Conservation (phyloP, 176 grass and related monocot species). For the Oryza australiensis region DNA sequence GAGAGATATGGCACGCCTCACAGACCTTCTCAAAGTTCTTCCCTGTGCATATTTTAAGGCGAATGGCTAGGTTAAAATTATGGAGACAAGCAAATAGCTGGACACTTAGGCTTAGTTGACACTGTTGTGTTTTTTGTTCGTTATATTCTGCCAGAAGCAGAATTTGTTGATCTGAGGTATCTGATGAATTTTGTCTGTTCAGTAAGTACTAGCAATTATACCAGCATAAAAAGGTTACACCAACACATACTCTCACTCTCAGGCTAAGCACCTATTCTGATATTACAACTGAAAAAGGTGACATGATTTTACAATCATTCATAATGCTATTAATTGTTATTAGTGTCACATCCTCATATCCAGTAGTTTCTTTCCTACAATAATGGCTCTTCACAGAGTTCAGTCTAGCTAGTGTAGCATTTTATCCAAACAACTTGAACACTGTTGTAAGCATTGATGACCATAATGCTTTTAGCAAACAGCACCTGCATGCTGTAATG, state of each 20-base stretch:
- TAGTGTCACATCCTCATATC: not conserved
- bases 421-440: not conserved
- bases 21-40: conserved; percentile 95
- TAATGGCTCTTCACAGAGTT: not conserved
- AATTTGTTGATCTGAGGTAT: not conserved
- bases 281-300: not conserved
- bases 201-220: not conserved
- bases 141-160: not conserved
- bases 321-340: not conserved
- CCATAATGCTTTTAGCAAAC: not conserved
- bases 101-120: not conserved
- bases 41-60: conserved; percentile 49
- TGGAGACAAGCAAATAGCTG: not conserved
- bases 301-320: not conserved
- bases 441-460: not conserved
- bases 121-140: not conserved
- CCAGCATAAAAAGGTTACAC: not conserved
- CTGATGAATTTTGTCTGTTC: not conserved
- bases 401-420: not conserved
- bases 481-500: not conserved
- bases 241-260: no score
- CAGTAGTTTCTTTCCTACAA: not conserved
- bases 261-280: no score
- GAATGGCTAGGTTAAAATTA: not conserved
- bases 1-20: conserved; percentile 85